Percentiles rank a stretch among this genome's conserved stretches.
phyloP scores from a whole-genome alignment of 129 eudicot species.

The Chrysanthemum makinoi region DNA sequence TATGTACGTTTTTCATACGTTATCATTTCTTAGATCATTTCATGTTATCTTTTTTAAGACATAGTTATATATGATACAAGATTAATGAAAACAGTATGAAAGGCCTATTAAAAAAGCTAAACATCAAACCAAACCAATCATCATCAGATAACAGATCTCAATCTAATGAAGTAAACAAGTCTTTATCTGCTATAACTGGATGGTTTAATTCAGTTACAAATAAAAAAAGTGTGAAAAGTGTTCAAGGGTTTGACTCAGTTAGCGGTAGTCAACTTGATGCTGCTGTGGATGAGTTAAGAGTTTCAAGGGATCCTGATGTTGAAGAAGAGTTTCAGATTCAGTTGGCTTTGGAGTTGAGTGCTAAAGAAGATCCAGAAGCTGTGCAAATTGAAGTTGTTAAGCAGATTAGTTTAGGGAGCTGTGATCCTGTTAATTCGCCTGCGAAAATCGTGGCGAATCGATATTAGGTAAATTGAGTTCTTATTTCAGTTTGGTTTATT shows the following conservation, averaged over 20 bases:
- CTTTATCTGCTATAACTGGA: constrained; percentile 46
- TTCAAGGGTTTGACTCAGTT: constrained; percentile 63
- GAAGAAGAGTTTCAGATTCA: constrained; percentile 94
- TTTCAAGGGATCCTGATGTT: constrained; percentile 56
- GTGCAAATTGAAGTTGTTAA: constrained; percentile 95
- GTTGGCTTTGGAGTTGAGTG: constrained; percentile 93
- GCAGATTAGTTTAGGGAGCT: constrained; percentile 87
- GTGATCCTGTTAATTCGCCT: constrained; percentile 49
- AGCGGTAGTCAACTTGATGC: constrained; percentile 69
- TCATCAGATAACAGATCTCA: constrained; percentile 36
- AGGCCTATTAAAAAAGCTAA: constrained; percentile 78
- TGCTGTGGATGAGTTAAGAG: constrained; percentile 55
- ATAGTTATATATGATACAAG: too few species aligned
- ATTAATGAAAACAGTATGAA: constrained; percentile 49
- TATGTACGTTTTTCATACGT: too few species aligned
- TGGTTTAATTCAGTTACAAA: constrained; percentile 80
- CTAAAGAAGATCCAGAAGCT: constrained; percentile 96
- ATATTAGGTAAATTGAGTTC: constrained; percentile 71
- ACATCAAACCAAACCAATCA: constrained; percentile 56
- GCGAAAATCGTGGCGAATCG: constrained; percentile 74
- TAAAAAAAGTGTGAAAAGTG: constrained; percentile 45
- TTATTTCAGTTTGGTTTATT: constrained; percentile 10
- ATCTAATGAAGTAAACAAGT: not conserved
- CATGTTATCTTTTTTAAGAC: constrained; percentile 24
- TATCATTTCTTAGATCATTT: constrained; percentile 34